phyloP scores from a whole-genome alignment of 345 rosid species.

The Camelina hispida region DNA sequence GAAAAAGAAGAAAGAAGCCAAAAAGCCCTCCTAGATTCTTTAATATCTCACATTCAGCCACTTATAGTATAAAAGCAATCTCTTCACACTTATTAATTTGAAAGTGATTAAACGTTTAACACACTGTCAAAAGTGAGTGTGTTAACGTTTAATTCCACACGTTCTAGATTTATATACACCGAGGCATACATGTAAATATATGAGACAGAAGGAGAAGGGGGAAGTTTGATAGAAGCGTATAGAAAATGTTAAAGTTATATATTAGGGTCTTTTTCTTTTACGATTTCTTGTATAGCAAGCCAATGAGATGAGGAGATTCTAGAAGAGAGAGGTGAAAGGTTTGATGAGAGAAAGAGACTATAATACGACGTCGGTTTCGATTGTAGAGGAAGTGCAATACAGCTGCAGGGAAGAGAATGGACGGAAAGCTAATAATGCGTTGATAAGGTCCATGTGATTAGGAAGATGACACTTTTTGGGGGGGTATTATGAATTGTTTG shows the following conservation, averaged over 20 bases:
- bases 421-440: slow-evolving; percentile 30
- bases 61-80: slow-evolving; percentile 28
- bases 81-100: neutral
- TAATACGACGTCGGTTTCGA: slow-evolving; percentile 33
- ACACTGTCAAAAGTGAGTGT: slow-evolving; percentile 48
- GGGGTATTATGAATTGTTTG: neutral
- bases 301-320: slow-evolving; percentile 24
- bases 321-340: slow-evolving; percentile 23
- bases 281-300: slow-evolving; percentile 33
- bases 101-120: slow-evolving; percentile 31
- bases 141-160: slow-evolving; percentile 40
- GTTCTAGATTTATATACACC: slow-evolving; percentile 32
- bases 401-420: slow-evolving; percentile 38
- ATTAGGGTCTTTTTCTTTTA: neutral
- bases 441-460: slow-evolving; percentile 46
- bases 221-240: slow-evolving; percentile 23
- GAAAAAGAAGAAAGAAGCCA: slow-evolving; percentile 28
- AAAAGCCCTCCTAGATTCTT: slow-evolving; percentile 31
- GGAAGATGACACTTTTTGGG: slow-evolving; percentile 26
- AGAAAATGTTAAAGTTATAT: neutral
- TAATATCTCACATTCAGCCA: slow-evolving; percentile 33
- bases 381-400: slow-evolving; percentile 41
- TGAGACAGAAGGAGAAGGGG: slow-evolving; percentile 18
- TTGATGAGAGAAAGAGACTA: slow-evolving; percentile 33
- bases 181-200: slow-evolving; percentile 46